Percentiles rank a stretch among this genome's conserved stretches.
Conservation (phyloP, 495 filamentous ascomycete genomes). For the Penicillium bovifimosum region DNA sequence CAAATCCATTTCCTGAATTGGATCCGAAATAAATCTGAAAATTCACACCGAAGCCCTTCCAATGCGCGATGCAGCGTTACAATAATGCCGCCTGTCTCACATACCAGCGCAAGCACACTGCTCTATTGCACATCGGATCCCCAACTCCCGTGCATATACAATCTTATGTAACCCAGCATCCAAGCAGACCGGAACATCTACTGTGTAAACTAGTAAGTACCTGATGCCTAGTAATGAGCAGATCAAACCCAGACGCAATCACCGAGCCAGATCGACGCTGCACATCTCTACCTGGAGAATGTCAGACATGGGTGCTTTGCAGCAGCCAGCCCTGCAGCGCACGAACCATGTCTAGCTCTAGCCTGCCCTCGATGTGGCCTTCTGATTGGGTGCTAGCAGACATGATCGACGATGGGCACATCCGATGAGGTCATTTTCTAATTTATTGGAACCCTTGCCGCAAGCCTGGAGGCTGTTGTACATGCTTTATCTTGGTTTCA, state of each 20-base stretch:
- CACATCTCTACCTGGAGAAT: slow-evolving; percentile 3
- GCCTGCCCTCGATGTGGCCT: background rate
- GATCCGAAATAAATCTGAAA: too few relatives aligned
- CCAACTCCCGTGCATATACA: background rate
- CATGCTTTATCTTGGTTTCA: background rate
- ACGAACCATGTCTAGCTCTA: slow-evolving; percentile 3
- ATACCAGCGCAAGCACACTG: slow-evolving; percentile 4
- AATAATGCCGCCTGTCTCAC: slow-evolving; percentile 6
- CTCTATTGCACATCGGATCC: background rate
- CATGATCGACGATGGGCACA: background rate
- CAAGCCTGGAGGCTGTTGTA: background rate
- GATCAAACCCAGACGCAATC: background rate
- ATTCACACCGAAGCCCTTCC: background rate
- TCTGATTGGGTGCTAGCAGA: background rate
- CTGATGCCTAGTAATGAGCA: too few relatives aligned
- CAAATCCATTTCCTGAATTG: too few relatives aligned
- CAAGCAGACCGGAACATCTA: too few relatives aligned
- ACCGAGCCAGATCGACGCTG: background rate
- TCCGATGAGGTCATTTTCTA: slow-evolving; percentile 5
- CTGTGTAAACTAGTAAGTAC: background rate
- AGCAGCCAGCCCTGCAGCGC: background rate
- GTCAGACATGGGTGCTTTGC: slow-evolving; percentile 8
- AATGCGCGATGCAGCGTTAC: slow-evolving; percentile 1
- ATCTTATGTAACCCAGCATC: background rate
- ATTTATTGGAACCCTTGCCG: slow-evolving; percentile 5